phyloP scores from a whole-genome alignment of 164 flowering plant genomes.

The Vitis labrusca region DNA sequence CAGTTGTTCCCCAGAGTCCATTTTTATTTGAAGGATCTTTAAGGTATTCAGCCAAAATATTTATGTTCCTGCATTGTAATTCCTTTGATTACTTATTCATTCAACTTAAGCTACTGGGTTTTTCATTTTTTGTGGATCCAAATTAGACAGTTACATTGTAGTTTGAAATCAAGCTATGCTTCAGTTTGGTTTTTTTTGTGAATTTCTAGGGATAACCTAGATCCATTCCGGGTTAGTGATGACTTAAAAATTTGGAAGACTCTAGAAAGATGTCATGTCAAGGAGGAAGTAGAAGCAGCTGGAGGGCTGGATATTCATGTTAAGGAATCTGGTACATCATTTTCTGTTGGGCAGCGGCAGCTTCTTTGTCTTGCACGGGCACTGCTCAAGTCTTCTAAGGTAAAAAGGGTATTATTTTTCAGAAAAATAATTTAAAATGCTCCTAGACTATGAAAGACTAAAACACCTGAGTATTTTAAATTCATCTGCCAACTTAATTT shows the following conservation, averaged over 20 bases:
- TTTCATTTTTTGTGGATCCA: background rate
- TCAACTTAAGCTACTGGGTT: background rate
- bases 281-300: conserved; percentile 72
- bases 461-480: background rate
- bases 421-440: conserved; percentile 1
- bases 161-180: background rate
- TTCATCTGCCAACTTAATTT: too few relatives aligned
- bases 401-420: conserved; percentile 6
- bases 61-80: background rate
- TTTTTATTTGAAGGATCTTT: conserved; percentile 86
- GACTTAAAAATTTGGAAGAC: conserved; percentile 70
- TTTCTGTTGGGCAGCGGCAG: conserved; percentile 95
- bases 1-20: conserved; percentile 96
- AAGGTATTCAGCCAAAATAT: conserved; percentile 39
- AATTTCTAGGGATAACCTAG: conserved; percentile 75
- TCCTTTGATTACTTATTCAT: background rate
- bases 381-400: conserved; percentile 87
- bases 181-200: conserved; percentile 1
- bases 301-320: conserved; percentile 79
- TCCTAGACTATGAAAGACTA: background rate
- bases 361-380: conserved; percentile 97
- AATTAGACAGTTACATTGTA: background rate
- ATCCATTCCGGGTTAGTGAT: conserved; percentile 48
- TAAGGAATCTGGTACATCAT: conserved; percentile 75
- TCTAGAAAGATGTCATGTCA: conserved; percentile 81